Base-by-base conservation (phyloP, 306 rosid genomes). In the Alnus glutinosa region DNA sequence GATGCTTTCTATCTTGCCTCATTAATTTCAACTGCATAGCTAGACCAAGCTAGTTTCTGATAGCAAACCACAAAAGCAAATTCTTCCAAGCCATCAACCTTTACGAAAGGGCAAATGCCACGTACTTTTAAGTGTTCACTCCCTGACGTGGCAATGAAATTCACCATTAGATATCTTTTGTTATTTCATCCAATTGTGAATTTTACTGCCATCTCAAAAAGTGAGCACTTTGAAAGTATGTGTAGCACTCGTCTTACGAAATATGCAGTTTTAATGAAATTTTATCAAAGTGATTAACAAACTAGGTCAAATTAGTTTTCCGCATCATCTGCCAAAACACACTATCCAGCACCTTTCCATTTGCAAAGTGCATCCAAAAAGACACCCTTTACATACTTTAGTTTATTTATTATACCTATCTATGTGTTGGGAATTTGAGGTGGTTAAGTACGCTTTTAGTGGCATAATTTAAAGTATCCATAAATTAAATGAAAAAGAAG, bases 11-110 rank as follows among this genome's bases (percentile, higher is more conserved):
- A 34, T 34, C 12, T 5, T 18, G n/a, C 19, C 18, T 14, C 12
- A 2, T 14, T 50, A 2, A 13, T 50, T 55, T 47, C 44, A 82
- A 66, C 62, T 13, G 70, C 55, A 46, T 57, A 55, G 10, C 49
- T 71, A 73, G 55, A 77, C 48, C 55, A 76, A 39, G 58, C 15
- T 47, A 74, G 70, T 9, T 28, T 70, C 39, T 13, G 1, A 77
- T 36, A 16, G 19, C 23, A 63, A 72, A 3, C 34, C 50, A 62
- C 54, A 77, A 77, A 77, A 37, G 15, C 44, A 14, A 13, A 68
- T 7, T 42, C 47, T 67, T 42, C 46, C 67, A 77, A 50, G 23
- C 1, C 37, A 34, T n/a, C 39, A 69, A 42, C 52, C 18, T 51
- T 76, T 5, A 23, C 10, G 14, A 1, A 28, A 23, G 28, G 28